These are phyloP conservation scores for Beauveria brongniartii DNA, from an alignment of 2,329 filamentous ascomycete species.

Conservation along the genomic window DNA sequence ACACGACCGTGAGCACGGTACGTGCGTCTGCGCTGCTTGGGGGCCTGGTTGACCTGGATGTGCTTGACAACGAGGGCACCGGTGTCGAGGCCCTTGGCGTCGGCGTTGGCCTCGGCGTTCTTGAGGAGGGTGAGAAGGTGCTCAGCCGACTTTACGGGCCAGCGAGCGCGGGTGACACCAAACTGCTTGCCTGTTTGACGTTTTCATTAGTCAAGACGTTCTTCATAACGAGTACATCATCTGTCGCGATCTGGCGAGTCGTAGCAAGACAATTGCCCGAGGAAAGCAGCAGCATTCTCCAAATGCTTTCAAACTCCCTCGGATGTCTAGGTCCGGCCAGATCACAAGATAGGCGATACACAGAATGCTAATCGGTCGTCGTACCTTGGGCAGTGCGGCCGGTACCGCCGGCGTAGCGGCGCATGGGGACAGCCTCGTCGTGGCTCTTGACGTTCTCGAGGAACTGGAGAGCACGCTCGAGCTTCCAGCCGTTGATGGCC, in stretches of 20 bases:
- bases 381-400: conserved; percentile 97
- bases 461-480: conserved; percentile 90
- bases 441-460: conserved; percentile 97
- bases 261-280: background rate
- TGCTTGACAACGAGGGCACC: conserved; percentile 98
- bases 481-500: conserved; percentile 98
- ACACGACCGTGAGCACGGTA: conserved; percentile 99
- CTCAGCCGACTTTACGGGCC: conserved; percentile 98
- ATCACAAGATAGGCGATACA: background rate
- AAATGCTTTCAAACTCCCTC: background rate
- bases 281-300: background rate
- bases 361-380: conserved; percentile 29
- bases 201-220: conserved; percentile 19
- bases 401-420: conserved; percentile 91
- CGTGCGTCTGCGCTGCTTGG: conserved; percentile 97
- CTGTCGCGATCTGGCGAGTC: background rate
- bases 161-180: conserved; percentile 95
- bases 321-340: background rate
- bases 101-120: conserved; percentile 95
- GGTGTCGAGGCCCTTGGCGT: conserved; percentile 95
- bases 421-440: conserved; percentile 96
- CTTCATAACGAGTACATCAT: background rate
- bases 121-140: conserved; percentile 95
- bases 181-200: conserved; percentile 83
- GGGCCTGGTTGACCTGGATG: conserved; percentile 99